Base-by-base conservation (phyloP, 805 yeast genomes). In the Sugiyamaella americana region DNA sequence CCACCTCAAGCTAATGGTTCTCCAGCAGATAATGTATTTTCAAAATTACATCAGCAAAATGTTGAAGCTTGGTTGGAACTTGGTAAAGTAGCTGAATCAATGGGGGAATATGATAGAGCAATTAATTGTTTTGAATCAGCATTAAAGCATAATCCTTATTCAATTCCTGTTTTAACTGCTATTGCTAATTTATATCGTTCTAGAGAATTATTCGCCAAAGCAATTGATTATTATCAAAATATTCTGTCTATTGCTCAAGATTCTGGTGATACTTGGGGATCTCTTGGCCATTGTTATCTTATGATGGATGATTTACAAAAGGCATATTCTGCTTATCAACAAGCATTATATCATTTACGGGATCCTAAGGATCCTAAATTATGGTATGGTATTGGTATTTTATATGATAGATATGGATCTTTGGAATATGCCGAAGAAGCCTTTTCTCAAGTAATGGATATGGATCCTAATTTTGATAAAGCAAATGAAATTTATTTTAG, bases 401-500 rank as follows among this genome's bases (percentile, higher is more conserved):
- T 93, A 51, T 93, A 93, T 65, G 98, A 93, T 66, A 74, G 98
- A 45, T 93, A 93, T 64, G 98, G 98, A 22, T 85, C 95, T 3
- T 70, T 91, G 53, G 98, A 91, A 68, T 93, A 91, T 60, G 98
- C 98, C 2, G 98, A 93, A 65, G 98, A 93, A 66, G 98, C 98
- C 3, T 91, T 93, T 69, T 94, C 94, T 37, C 80, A 95, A 58
- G 98, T 93, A 10, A 72, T 93, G 64, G 96, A 89, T 63, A 78
- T 93, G 73, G 98, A 93, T 66, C 95, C 97, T 41, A 82, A 87
- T 62, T 91, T 93, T 58, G 98, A 93, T 59, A 93, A 93, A 69
- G 91, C 96, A 21, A 85, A 87, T 60, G 98, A 93, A 63, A 94
- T 93, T 54, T 93, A 93, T 65, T 93, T 93, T 77, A 75, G 98